Base-by-base conservation (phyloP, 495 filamentous ascomycete species). In the Cercophora scortea region DNA sequence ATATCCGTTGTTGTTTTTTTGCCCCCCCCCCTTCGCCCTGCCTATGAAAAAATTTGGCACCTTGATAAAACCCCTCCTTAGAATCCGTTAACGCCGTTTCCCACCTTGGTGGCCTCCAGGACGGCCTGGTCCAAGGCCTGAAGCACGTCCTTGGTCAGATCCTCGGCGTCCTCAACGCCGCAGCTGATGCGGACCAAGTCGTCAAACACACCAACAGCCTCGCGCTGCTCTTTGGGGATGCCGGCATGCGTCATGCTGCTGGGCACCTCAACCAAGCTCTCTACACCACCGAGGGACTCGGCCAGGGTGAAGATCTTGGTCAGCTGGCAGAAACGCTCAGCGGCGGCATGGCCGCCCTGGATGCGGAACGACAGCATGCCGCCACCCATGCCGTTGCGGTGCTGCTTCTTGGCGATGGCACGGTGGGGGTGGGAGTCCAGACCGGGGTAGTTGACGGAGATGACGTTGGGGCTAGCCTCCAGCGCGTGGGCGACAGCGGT, bases 281-380 rank as follows among this genome's bases (percentile, higher is more conserved):
- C 93, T 32, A 99, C 87, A 48, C 93, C 93, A 51, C 93, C 93
- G 25, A 99, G 73, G 48, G 82, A 88, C 79, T 99, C 93, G 4
- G 93, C 93, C 16, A 99, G 75, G 4, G 90, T 96, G 73, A 94
- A 97, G 64, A 99, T 81, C 57, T 81, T 81, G 43, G 89, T 95
- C 43, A 77, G 74, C 69, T 94, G 81, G 78, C 94, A 97, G 79
- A 99, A 97, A 32, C 83, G 77, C 69, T 93, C 87, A 3, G 93
- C 94, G 1, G 90, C 93, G 42, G 76, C 76, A 56, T 86, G 74
- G n/a, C 93, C 93, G 47, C 94, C 93, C 54, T 83, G 81, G 66
- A 98, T 88, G 49, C 93, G 86, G 85, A 98, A 98, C 50, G 85
- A 89, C 40, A 98, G 79, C 94, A 98, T 97, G 50, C 93, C 93